Base-by-base conservation (phyloP, 2,329 filamentous ascomycete genomes). In the Aspergillus puulaauensis region DNA sequence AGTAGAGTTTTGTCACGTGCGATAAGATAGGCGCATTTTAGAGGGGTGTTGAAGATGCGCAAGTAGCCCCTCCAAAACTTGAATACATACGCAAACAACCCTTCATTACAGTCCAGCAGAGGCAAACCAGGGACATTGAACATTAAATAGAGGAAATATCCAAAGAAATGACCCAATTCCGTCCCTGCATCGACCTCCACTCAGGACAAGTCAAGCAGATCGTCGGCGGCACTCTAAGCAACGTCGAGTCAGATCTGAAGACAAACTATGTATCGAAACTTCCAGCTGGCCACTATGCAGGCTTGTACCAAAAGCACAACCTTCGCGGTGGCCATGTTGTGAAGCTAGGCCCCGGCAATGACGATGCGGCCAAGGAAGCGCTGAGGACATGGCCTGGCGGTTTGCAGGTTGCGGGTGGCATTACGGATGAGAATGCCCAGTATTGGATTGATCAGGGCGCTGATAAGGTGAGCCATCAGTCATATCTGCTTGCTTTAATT, bases 141-240 rank as follows among this genome's bases (percentile, higher is more conserved):
- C 9, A 31, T 24, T 8, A 7, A 37, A 37, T 31, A 11, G 17
- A 17, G 19, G 31, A 50, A 63, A 40, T 46, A 45, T 35, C 15
- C 52, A 50, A 8, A 2, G 17, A 61, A 44, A 96, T 99, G 95
- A 98, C 95, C 3, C 87, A 88, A 66, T 99, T 99, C 72, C 84
- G 95, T 40, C 95, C 95, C 19, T 99, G 95, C 72, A 98, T 99
- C 75, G 95, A 99, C 78, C 85, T 99, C 53, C 95, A 99, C 75
- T 89, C 93, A n/a, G 95, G 95, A 14, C 89, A 93, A 72, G 95
- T 99, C 59, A 99, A 99, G 80, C 95, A 99, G 76, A 99, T 99
- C 67, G 93, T 99, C 41, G 95, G 95, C 66, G 93, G 95, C 59
- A 98, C 95, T 2, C 84, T 99, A 61, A 89, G 89, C 77, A 84